phyloP scores from a whole-genome alignment of 371 early-diverging fungal species.

The Syncephalastrum racemosum region DNA sequence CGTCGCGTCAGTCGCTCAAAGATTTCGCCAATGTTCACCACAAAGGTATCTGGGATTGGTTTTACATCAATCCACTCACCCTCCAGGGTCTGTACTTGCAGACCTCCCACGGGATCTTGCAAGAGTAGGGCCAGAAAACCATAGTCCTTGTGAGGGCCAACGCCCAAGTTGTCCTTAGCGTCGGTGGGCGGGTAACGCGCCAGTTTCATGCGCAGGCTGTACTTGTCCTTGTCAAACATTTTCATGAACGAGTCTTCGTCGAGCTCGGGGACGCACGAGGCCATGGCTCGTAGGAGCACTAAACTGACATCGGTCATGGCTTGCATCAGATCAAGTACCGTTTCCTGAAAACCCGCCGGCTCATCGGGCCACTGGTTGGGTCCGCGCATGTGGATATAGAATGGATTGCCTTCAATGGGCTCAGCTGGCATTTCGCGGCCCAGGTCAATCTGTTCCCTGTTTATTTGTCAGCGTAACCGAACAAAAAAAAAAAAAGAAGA shows the following conservation, averaged over 20 bases:
- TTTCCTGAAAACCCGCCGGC: conserved; percentile 44
- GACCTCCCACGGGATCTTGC: conserved; percentile 60
- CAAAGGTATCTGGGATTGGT: conserved; percentile 60
- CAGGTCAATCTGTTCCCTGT: conserved; percentile 59
- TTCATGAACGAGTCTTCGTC: conserved; percentile 37
- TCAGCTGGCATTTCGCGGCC: conserved; percentile 46
- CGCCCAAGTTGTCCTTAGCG: conserved; percentile 34
- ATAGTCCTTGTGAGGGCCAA: conserved; percentile 56
- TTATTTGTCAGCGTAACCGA: too few relatives aligned
- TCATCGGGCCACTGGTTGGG: conserved; percentile 58
- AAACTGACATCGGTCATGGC: conserved; percentile 47
- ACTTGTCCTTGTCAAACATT: conserved; percentile 40
- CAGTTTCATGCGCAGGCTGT: conserved; percentile 51
- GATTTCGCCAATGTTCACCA: conserved; percentile 65
- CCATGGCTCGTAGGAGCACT: conserved; percentile 45
- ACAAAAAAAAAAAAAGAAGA: background rate
- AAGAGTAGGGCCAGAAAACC: conserved; percentile 60
- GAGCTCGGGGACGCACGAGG: conserved; percentile 42
- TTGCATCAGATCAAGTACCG: conserved; percentile 37
- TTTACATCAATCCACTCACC: conserved; percentile 63
- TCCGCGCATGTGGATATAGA: conserved; percentile 46
- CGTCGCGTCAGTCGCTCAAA: conserved; percentile 60
- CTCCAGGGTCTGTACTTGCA: conserved; percentile 62
- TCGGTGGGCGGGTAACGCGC: conserved; percentile 27
- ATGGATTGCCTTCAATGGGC: conserved; percentile 30